Conservation (phyloP, 2,329 filamentous ascomycete species). For the Colletotrichum musae region DNA sequence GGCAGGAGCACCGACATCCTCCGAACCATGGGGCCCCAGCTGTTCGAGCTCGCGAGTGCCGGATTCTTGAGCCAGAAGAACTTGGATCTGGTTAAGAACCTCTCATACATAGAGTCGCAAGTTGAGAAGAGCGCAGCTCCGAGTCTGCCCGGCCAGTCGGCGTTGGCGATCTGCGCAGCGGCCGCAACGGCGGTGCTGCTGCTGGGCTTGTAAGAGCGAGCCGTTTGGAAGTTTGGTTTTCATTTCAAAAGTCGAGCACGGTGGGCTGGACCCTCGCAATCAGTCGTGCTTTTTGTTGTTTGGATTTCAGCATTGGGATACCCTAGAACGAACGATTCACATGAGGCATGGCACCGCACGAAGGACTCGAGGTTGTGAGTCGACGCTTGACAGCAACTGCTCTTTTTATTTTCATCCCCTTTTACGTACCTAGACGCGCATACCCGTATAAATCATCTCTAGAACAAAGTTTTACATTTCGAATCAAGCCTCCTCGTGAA, state of each 20-base stretch:
- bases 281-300: conserved; percentile 26
- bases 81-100: conserved; percentile 40
- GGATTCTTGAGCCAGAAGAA: conserved; percentile 54
- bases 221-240: not conserved
- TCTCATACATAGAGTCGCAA: conserved; percentile 42
- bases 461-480: not conserved
- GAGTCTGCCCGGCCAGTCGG: conserved; percentile 5
- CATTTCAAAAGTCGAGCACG: conserved; percentile 9
- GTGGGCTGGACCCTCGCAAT: conserved; percentile 36
- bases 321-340: conserved; percentile 38
- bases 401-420: not conserved
- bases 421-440: conserved; percentile 30
- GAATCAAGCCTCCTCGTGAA: not conserved
- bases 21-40: conserved; percentile 63
- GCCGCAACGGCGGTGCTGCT: conserved; percentile 9
- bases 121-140: conserved; percentile 38
- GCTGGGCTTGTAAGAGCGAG: conserved; percentile 6
- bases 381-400: not conserved
- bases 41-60: conserved; percentile 62
- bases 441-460: conserved; percentile 19
- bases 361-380: conserved; percentile 29
- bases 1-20: conserved; percentile 74
- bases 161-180: conserved; percentile 20
- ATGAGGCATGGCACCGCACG: conserved; percentile 44
- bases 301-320: conserved; percentile 39